Evolutionary conservation across 768 basidiomycete species (phyloP), one percentile per base, ranked within the genome.

Genomic region (Suillus discolor): DNA sequence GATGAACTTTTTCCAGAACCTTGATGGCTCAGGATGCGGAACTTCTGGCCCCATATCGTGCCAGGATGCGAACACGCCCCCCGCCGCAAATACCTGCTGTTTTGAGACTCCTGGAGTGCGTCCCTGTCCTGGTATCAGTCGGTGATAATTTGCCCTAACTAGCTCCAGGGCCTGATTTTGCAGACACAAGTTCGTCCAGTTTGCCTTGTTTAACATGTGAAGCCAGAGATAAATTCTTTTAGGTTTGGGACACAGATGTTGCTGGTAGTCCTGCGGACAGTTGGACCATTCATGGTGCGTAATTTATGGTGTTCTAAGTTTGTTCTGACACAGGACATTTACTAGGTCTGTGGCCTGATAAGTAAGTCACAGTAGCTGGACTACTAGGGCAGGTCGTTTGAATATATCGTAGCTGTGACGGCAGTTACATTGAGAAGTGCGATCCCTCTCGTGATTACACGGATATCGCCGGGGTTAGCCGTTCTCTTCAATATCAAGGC

Each of bases 161-260:
- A 31, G 59, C 39, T 63, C 39, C 16, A 91, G 89, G 90, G 89
- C 49, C 77, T 87, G 57, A 68, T 90, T 38, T 71, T 88, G 66
- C 88, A 89, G 66, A 83, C 84, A 1, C 86, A 86, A 78, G 83
- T 82, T 71, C 53, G 83, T 82, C 71, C 53, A 62, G 31, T 62
- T 25, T 12, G 6, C 18, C 25, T 42, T 25, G 16, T 42, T 60
- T 45, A 54, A 28, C 41, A n/a, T 28, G 18, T 15, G 9, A n/a
- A 51, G 51, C 31, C 20, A 36, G 39, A 25, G 44, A 45, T 25
- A 51, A 49, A 15, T 18, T 28, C 15, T 39, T 42, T 25, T 73
- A 90, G 87, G 90, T 92, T 76, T 92, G 91, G 90, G 89, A 92
- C 67, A 89, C 86, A 2, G 70, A 85, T 57, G 85, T 88, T 0